Base-by-base conservation (phyloP, 1,139 yeast genomes). In the Pichia sp. region DNA sequence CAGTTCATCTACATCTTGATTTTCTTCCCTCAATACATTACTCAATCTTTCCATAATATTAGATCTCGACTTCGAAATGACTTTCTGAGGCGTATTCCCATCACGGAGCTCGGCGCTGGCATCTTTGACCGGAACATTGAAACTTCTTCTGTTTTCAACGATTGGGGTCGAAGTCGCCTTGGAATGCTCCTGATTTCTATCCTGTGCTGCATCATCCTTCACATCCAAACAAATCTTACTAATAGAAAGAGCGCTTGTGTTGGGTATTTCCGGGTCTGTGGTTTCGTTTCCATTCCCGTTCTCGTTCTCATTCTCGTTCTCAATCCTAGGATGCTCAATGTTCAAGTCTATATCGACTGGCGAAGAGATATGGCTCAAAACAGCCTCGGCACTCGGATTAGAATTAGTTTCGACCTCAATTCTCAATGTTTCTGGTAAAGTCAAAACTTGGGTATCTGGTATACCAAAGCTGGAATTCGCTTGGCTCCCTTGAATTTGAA, bases 251-350 rank as follows among this genome's bases (percentile, higher is more conserved):
- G 49, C 51, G 44, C 61, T 59, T 1, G 61, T 59, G 29, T 59
- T 59, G 6, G 61, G 61, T 7, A 58, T 36, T 34, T 56, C 60
- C 20, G 48, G 30, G n/a, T 55, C 55, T n/a, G 44, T 34, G 12
- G n/a, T 34, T 27, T 40, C 45, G 8, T 48, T 30, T 10, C 40
- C 29, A 20, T 42, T 36, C 12, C 40, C 46, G 24, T 43, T 9
- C 46, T 49, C 38, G 50, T 43, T 46, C 14, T 40, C 33, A 27
- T 54, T 30, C 14, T 31, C 46, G 36, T 29, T 33, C 16, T 20
- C 24, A 46, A 12, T 8, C 31, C 3, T 34, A 5, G 12, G n/a
- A 34, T 12, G n/a, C 12, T 5, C 38, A 34, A 34, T 14, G 8
- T 34, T 14, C 12, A 34, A 12, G 4, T 34, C 38, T 34, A 34